These are phyloP conservation scores for Cyclanthera cordifolia DNA, from an alignment of 306 rosid species.

Conservation along the genomic window DNA sequence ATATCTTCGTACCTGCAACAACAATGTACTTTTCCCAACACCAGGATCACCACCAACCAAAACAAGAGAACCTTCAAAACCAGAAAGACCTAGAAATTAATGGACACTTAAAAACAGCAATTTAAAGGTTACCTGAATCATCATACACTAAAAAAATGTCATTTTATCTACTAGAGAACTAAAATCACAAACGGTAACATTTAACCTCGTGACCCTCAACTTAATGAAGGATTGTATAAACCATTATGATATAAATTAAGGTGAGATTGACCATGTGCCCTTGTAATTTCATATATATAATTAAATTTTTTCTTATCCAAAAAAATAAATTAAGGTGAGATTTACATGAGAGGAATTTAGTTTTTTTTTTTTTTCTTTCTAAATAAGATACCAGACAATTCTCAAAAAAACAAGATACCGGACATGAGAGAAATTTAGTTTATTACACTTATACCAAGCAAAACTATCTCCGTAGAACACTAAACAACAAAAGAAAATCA, in stretches of 20 bases:
- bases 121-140: slow-evolving; percentile 7
- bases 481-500: too few relatives aligned
- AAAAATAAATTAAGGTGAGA: not conserved
- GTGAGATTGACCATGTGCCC: not conserved
- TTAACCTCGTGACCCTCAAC: not conserved
- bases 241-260: not conserved
- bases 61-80: slow-evolving; percentile 66
- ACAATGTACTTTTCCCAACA: slow-evolving; percentile 90
- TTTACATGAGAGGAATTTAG: not conserved
- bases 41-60: slow-evolving; percentile 96
- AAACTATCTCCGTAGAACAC: too few relatives aligned
- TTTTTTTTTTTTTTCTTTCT: not conserved
- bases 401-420: not conserved
- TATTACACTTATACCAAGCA: not conserved
- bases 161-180: not conserved
- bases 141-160: not conserved
- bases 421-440: not conserved
- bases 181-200: not conserved
- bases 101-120: not conserved
- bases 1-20: slow-evolving; percentile 55
- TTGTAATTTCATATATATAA: too few relatives aligned
- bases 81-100: slow-evolving; percentile 12
- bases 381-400: not conserved
- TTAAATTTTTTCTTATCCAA: too few relatives aligned
- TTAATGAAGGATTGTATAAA: not conserved